Percentiles rank a stretch among this genome's conserved stretches.
Evolutionary conservation across 306 rosid genomes (phyloP).

Genomic region (Trifolium fragiferum): DNA sequence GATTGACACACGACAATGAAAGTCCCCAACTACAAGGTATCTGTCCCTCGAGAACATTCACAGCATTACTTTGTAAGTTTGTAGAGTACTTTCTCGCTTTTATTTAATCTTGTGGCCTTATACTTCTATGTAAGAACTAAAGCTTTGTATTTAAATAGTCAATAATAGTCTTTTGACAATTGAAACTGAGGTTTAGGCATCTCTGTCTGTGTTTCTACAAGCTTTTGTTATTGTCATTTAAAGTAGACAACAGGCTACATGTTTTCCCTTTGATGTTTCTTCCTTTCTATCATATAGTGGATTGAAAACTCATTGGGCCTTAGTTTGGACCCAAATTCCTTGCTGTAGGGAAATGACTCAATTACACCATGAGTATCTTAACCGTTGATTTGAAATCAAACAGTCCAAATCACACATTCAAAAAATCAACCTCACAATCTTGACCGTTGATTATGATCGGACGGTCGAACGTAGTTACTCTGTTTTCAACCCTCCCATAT

Average conservation of each 20-base stretch:
- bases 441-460: too few relatives aligned
- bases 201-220: conserved; percentile 27
- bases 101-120: conserved; percentile 18
- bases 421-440: too few relatives aligned
- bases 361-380: too few relatives aligned
- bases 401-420: too few relatives aligned
- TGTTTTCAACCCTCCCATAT: background rate
- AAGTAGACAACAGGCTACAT: conserved; percentile 16
- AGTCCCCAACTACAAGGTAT: conserved; percentile 2
- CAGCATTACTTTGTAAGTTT: conserved; percentile 19
- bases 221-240: conserved; percentile 23
- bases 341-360: too few relatives aligned
- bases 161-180: conserved; percentile 22
- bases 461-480: too few relatives aligned
- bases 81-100: conserved; percentile 22
- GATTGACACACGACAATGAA: background rate
- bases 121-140: conserved; percentile 24
- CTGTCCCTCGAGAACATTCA: conserved; percentile 37
- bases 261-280: conserved; percentile 17
- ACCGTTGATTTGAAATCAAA: too few relatives aligned
- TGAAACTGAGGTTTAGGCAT: conserved; percentile 4
- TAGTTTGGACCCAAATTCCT: too few relatives aligned
- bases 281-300: background rate
- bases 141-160: conserved; percentile 19
- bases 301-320: conserved; percentile 8